A percentile compares a stretch with the other conserved stretches of the same genome.
Conservation (phyloP, 768 basidiomycete genomes). For the Tricholoma flavovirens region DNA sequence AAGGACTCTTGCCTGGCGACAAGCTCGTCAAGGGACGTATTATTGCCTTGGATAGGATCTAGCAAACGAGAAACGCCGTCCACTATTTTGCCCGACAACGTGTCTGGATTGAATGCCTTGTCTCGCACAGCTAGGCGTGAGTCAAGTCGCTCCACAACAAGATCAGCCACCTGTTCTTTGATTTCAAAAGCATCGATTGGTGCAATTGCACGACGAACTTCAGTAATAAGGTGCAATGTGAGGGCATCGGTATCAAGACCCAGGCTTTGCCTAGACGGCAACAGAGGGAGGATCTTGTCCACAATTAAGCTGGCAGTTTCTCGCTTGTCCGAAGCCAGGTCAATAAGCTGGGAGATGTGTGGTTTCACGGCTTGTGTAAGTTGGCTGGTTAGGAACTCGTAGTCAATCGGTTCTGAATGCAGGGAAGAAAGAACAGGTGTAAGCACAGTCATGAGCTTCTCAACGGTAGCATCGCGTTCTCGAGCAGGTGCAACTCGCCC, state of each 20-base stretch:
- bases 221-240: conserved; percentile 54
- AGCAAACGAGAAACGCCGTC: conserved; percentile 45
- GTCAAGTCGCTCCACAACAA: conserved; percentile 81
- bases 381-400: conserved; percentile 67
- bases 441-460: conserved; percentile 52
- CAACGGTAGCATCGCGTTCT: conserved; percentile 55
- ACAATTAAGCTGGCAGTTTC: conserved; percentile 83
- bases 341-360: conserved; percentile 83
- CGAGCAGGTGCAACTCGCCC: conserved; percentile 40
- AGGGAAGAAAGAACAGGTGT: conserved; percentile 56
- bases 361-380: conserved; percentile 85
- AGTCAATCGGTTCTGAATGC: conserved; percentile 66
- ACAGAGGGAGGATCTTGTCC: conserved; percentile 59
- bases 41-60: conserved; percentile 34
- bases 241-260: conserved; percentile 50
- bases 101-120: conserved; percentile 59
- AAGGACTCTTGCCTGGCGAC: conserved; percentile 37
- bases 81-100: conserved; percentile 47
- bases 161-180: conserved; percentile 84
- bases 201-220: conserved; percentile 65
- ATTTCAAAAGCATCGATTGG: conserved; percentile 82
- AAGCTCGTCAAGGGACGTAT: conserved; percentile 35
- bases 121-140: conserved; percentile 77
- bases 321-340: conserved; percentile 82
- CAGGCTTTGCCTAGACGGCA: conserved; percentile 35